Conservation (phyloP, 495 filamentous ascomycete species). For the Chaetomium fimeti region DNA sequence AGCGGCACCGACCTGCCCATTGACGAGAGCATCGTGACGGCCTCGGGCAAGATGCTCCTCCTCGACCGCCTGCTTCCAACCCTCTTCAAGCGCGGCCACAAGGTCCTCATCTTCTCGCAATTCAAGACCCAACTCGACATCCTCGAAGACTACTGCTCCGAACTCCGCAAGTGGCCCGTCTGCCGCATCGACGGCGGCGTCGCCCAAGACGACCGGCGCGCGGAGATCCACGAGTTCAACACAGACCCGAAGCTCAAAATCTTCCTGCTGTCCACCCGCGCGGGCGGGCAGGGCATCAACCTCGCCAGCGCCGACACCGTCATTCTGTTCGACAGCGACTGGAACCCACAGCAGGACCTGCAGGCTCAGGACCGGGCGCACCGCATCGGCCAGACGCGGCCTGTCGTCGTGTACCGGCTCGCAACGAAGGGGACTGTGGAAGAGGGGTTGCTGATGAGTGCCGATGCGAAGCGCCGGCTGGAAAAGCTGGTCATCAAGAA, state of each 20-base stretch:
- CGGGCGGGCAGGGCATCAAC: slow-evolving; percentile 95
- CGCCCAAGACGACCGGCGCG: slow-evolving; percentile 71
- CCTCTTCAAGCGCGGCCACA: slow-evolving; percentile 74
- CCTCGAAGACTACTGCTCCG: slow-evolving; percentile 75
- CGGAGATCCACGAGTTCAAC: slow-evolving; percentile 87
- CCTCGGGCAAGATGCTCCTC: slow-evolving; percentile 92
- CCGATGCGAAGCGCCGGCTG: slow-evolving; percentile 88
- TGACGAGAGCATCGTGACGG: slow-evolving; percentile 77
- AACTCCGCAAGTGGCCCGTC: slow-evolving; percentile 69
- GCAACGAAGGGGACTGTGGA: slow-evolving; percentile 93
- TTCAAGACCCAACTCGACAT: slow-evolving; percentile 94
- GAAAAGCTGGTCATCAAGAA: slow-evolving; percentile 96
- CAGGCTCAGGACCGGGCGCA: slow-evolving; percentile 95
- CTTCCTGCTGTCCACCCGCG: slow-evolving; percentile 85
- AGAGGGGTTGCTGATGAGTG: slow-evolving; percentile 80
- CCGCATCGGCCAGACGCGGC: slow-evolving; percentile 87
- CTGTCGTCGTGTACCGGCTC: slow-evolving; percentile 92
- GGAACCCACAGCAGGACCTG: slow-evolving; percentile 97
- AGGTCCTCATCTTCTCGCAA: slow-evolving; percentile 93
- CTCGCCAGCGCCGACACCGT: slow-evolving; percentile 96
- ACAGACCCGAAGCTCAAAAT: slow-evolving; percentile 63
- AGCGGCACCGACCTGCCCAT: slow-evolving; percentile 51
- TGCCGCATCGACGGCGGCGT: slow-evolving; percentile 94
- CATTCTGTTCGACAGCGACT: slow-evolving; percentile 92
- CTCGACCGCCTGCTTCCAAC: slow-evolving; percentile 80